Conservation (phyloP, 106 monocot genomes). For the Ottelia alismoides region DNA sequence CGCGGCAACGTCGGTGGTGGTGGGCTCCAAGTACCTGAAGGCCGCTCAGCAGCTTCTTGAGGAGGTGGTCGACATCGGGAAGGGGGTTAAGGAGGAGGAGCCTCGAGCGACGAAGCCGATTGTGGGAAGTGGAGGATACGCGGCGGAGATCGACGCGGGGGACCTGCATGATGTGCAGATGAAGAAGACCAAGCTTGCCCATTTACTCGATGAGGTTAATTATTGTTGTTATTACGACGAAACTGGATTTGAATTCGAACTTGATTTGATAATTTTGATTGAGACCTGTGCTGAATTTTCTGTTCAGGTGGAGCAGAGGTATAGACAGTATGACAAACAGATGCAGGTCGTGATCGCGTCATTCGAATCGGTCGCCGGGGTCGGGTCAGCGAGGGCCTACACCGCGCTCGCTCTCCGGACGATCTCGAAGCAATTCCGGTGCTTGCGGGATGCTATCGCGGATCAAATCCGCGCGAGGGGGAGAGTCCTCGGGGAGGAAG, state of each 20-base stretch:
- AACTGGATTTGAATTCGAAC: too few species aligned
- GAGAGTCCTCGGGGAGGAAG: slow-evolving; percentile 11
- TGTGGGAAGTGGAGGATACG: too few species aligned
- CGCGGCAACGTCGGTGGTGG: too few species aligned
- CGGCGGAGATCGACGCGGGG: slow-evolving; percentile 25
- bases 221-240: too few species aligned
- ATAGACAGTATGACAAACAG: slow-evolving; percentile 14
- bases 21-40: slow-evolving; percentile 73
- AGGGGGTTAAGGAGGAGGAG: slow-evolving; percentile 4
- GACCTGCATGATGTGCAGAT: slow-evolving; percentile 71
- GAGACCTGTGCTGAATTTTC: too few species aligned
- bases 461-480: slow-evolving; percentile 4
- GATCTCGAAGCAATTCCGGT: slow-evolving; percentile 15
- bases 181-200: slow-evolving; percentile 64
- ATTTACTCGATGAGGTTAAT: slow-evolving; percentile 78
- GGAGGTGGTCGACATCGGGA: slow-evolving; percentile 50
- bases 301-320: slow-evolving; percentile 17
- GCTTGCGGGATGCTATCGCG: slow-evolving; percentile 10
- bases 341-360: slow-evolving; percentile 12
- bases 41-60: slow-evolving; percentile 54
- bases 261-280: too few species aligned
- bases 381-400: slow-evolving; percentile 8
- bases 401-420: slow-evolving; percentile 13
- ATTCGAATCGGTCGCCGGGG: slow-evolving; percentile 10
- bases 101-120: too few species aligned